Conservation (phyloP, 2,329 filamentous ascomycete species). For the Graphilbum fragrans region DNA sequence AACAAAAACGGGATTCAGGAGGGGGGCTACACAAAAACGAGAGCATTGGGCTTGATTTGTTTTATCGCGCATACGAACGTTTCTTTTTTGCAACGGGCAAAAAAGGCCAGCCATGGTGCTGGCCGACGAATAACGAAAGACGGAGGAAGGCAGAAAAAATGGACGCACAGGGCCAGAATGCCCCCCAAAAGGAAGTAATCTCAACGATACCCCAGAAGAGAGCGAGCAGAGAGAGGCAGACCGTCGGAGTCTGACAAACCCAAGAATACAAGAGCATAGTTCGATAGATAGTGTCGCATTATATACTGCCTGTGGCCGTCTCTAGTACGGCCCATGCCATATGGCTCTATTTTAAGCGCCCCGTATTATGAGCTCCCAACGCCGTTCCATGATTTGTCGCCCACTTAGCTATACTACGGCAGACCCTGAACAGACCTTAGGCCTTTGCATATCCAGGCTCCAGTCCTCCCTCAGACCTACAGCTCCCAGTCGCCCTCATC, state of each 20-base stretch:
- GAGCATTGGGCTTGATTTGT: slow-evolving; percentile 1
- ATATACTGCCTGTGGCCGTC: too few species aligned
- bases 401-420: too few species aligned
- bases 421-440: too few species aligned
- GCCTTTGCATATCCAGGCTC: too few species aligned
- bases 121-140: slow-evolving; percentile 4
- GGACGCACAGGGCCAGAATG: not conserved
- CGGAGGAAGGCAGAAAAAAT: slow-evolving; percentile 1
- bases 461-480: not conserved
- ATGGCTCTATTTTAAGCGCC: too few species aligned
- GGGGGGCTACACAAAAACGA: slow-evolving; percentile 2
- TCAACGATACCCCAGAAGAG: slow-evolving; percentile 23
- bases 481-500: slow-evolving; percentile 36
- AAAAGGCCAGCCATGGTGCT: not conserved
- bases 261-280: too few species aligned
- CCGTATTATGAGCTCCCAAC: too few species aligned
- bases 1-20: slow-evolving; percentile 13
- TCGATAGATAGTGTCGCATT: too few species aligned
- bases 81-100: too few species aligned
- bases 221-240: not conserved
- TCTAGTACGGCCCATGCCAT: too few species aligned
- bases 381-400: too few species aligned
- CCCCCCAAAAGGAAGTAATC: slow-evolving; percentile 14
- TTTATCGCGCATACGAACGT: too few species aligned
- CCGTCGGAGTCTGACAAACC: slow-evolving; percentile 25